Base-by-base conservation (phyloP, 768 basidiomycete genomes). In the Amanita exitialis region DNA sequence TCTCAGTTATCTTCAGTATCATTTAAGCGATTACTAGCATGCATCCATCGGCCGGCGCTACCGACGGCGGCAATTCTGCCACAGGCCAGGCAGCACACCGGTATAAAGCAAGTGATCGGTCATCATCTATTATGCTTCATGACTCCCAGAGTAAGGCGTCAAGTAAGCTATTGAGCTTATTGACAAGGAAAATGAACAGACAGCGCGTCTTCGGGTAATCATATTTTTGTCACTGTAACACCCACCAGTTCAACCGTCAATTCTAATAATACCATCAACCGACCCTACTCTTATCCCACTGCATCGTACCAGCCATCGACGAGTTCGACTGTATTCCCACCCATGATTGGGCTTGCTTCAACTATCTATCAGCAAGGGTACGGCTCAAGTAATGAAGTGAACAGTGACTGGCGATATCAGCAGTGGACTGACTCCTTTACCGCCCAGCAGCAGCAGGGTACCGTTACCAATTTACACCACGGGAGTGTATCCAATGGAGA, bases 321-420 rank as follows among this genome's bases (percentile, higher is more conserved):
- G 18, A 56, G 61, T 47, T 38, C 59, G 44, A 59, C 62, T 8
- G 32, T 53, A 39, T 62, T 62, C 48, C 59, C 68, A 42, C 55
- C 66, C 36, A 80, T 82, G 80, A 80, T 82, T 54, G 74, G 75
- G 34, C 70, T 79, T 13, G 67, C 70, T 0, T 68, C 77, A 7
- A 70, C 77, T 6, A 78, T 78, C 57, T 82, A 79, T 59, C 76
- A 77, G 49, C 67, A 77, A 4, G 64, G 73, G 16, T 65, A 67
- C 3, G 58, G 63, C n/a, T 57, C 60, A 18, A 49, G 64, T 12
- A 57, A 62, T 30, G 59, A 61, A 41, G 56, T 56, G 41, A 58
- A 63, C 54, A 46, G 51, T 23, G 58, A 61, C 35, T 54, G 61
- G 53, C 67, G 62, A 47, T 78, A 76, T 57, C 71, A 73, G 46